phyloP scores from a whole-genome alignment of 345 rosid genomes.

The Populus deltoides region DNA sequence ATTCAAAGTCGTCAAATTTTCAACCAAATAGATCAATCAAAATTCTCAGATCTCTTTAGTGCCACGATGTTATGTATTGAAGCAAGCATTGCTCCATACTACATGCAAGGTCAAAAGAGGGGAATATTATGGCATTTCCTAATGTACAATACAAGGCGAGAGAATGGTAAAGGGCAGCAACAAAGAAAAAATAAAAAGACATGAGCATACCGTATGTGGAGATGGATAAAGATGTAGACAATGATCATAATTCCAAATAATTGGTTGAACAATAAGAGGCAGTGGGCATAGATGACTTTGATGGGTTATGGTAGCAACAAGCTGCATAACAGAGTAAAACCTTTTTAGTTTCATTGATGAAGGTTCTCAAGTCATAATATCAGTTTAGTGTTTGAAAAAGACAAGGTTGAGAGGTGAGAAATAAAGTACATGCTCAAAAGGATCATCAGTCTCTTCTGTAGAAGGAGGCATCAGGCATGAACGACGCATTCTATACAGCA shows the following conservation, averaged over 20 bases:
- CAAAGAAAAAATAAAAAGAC: background rate
- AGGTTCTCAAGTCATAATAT: conserved; percentile 1
- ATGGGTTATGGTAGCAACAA: conserved; percentile 88
- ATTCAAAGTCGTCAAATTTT: background rate
- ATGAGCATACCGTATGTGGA: conserved; percentile 72
- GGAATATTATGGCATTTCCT: too few relatives aligned
- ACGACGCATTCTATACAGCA: conserved; percentile 86
- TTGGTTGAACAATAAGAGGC: conserved; percentile 84
- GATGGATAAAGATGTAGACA: conserved; percentile 85
- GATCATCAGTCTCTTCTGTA: conserved; percentile 74
- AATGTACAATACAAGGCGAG: too few relatives aligned
- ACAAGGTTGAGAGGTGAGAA: background rate
- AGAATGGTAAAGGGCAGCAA: too few relatives aligned
- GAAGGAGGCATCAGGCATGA: conserved; percentile 87
- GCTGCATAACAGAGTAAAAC: conserved; percentile 48
- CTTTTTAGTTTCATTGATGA: conserved; percentile 4
- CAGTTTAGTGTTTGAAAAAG: background rate
- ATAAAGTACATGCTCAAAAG: conserved; percentile 69
- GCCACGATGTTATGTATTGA: background rate
- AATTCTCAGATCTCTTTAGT: background rate
- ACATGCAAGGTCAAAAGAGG: background rate
- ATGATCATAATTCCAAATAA: conserved; percentile 95
- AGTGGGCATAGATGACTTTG: conserved; percentile 96
- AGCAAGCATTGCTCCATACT: background rate
- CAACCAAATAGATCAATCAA: background rate